These are phyloP conservation scores for Gautieria morchelliformis DNA, from an alignment of 768 basidiomycete species.

Conservation along the genomic window DNA sequence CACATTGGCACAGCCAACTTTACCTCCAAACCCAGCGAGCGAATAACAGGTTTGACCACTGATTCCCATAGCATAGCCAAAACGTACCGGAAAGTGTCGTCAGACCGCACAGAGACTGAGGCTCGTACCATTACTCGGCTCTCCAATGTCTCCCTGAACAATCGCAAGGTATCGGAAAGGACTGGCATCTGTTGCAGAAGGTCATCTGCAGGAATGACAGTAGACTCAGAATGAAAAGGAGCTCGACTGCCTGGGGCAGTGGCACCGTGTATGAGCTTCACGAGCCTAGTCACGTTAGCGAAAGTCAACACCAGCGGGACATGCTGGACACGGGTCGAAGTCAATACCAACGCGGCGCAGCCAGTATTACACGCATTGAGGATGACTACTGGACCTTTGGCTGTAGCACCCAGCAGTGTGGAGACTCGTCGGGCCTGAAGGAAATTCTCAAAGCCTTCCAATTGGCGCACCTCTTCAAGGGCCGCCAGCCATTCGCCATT, in stretches of 20 bases:
- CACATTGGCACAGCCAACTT: background rate
- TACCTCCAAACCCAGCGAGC: background rate
- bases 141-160: background rate
- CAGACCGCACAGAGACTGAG: background rate
- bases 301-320: too few species aligned
- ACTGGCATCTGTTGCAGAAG: too few species aligned
- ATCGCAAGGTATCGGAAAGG: too few species aligned
- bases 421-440: constrained; percentile 9
- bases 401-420: constrained; percentile 11
- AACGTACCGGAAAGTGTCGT: background rate
- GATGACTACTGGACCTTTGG: constrained; percentile 15
- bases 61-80: background rate
- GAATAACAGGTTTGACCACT: background rate
- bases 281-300: background rate
- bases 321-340: too few species aligned
- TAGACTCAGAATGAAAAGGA: too few species aligned
- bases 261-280: too few species aligned
- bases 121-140: background rate
- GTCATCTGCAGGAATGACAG: too few species aligned
- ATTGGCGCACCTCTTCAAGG: constrained; percentile 13
- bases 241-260: too few species aligned
- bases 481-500: constrained; percentile 18
- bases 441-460: constrained; percentile 13
- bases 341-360: constrained; percentile 12
- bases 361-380: constrained; percentile 11